Evolutionary conservation across 495 filamentous ascomycete genomes (phyloP).

Genomic region (Thozetella sp.): DNA sequence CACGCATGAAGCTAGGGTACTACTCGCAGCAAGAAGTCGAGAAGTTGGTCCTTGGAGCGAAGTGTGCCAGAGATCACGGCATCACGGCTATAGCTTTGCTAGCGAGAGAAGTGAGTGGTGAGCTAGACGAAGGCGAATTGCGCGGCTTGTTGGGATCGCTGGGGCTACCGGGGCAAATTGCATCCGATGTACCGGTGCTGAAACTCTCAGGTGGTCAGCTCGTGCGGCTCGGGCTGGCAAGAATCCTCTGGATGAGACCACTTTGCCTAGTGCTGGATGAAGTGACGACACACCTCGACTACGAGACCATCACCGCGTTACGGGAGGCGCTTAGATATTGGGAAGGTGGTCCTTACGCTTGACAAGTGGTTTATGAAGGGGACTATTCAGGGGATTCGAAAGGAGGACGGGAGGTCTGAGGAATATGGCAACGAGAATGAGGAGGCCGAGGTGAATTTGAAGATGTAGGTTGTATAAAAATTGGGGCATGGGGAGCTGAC

Average conservation of each 20-base stretch:
- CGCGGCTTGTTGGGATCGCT: constrained; percentile 63
- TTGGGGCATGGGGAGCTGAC: constrained; percentile 58
- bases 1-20: constrained; percentile 67
- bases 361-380: constrained; percentile 74
- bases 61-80: constrained; percentile 39
- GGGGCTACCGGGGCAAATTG: constrained; percentile 65
- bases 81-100: constrained; percentile 67
- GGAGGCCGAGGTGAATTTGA: constrained; percentile 27
- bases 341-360: constrained; percentile 72
- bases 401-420: constrained; percentile 51
- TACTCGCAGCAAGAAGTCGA: constrained; percentile 79
- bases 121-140: constrained; percentile 61
- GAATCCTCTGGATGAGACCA: constrained; percentile 65
- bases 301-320: constrained; percentile 72
- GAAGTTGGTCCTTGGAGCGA: constrained; percentile 49
- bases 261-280: constrained; percentile 80
- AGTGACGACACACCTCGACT: constrained; percentile 83
- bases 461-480: constrained; percentile 60
- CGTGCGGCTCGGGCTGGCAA: constrained; percentile 71
- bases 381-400: constrained; percentile 65
- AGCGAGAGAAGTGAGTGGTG: constrained; percentile 37
- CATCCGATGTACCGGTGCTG: constrained; percentile 67
- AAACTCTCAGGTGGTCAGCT: constrained; percentile 77
- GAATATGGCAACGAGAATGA: constrained; percentile 42
- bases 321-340: constrained; percentile 63